phyloP scores from a whole-genome alignment of 108 stramenopile species.

The Seminavis robusta region DNA sequence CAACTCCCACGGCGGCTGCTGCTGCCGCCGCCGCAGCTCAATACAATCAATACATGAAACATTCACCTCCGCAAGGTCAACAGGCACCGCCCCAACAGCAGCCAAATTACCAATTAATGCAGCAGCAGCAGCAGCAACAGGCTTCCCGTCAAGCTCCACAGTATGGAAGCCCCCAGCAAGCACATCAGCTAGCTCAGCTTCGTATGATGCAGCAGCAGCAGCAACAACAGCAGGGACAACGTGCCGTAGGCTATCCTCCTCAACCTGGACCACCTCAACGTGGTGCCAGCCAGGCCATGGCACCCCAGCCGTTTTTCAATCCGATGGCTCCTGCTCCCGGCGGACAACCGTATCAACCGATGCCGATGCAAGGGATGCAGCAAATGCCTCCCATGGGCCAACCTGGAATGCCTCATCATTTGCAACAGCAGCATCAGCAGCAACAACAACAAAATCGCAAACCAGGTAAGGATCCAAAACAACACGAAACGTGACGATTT shows the following conservation, averaged over 20 bases:
- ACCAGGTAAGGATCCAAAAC: too few relatives aligned
- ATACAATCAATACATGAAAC: not conserved
- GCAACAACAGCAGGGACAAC: constrained; percentile 26
- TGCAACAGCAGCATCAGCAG: not conserved
- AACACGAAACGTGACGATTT: too few relatives aligned
- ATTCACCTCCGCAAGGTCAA: not conserved
- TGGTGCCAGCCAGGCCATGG: too few relatives aligned
- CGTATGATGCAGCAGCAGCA: constrained; percentile 38
- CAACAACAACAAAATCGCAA: not conserved
- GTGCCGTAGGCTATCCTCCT: too few relatives aligned
- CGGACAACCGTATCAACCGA: too few relatives aligned
- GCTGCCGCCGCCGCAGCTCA: not conserved
- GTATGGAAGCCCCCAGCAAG: constrained; percentile 10
- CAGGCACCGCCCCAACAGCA: not conserved
- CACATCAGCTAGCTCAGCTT: constrained; percentile 9
- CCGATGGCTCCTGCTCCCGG: too few relatives aligned
- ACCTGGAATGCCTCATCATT: too few relatives aligned
- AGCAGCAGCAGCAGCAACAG: constrained; percentile 11
- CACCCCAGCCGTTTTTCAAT: too few relatives aligned
- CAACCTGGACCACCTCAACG: too few relatives aligned
- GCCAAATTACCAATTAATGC: not conserved
- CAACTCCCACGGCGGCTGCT: not conserved
- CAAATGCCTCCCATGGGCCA: too few relatives aligned
- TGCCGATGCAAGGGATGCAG: too few relatives aligned
- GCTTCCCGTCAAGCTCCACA: not conserved